Base-by-base conservation (phyloP, 2,329 filamentous ascomycete species). In the Gnomoniopsis sp. region DNA sequence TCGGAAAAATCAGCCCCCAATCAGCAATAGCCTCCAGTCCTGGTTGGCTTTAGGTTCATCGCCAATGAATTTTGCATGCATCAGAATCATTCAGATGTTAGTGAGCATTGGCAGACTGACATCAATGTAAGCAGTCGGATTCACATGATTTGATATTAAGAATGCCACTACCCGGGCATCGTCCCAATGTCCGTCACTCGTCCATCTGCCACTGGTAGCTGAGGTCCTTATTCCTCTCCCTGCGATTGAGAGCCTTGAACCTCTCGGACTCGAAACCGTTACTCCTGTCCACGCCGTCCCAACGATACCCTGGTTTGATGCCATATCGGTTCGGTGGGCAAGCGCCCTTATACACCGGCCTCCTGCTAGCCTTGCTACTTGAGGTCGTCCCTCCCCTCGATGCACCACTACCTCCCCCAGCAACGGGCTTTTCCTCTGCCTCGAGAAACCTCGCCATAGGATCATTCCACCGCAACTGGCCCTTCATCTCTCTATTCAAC, bases 121-220 rank as follows among this genome's bases (percentile, higher is more conserved):
- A 8, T 8, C 26, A 30, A n/a, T 41, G 17, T n/a, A 14, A 41
- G 36, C 12, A 41, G 14, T 41, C 36, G 36, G 36, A 12, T 41
- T 4, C 14, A 11, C 8, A 41, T 12, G 17, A 14, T 41, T 1
- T n/a, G 8, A 12, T 41, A n/a, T 41, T 4, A 41, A 41, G 14
- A 41, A 15, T 41, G 36, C 33, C 48, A 14, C 17, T 10, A n/a
- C 26, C 33, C 36, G 6, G n/a, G 38, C n/a, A 19, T 46, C 6
- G 21, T 14, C 11, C 4, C 50, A 30, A 43, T 41, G 34, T n/a
- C 60, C 67, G 55, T 71, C 81, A 95, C 73, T 92, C 90, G 75
- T 97, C 95, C 88, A 96, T 95, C 79, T 97, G 91, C 95, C 93
- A 99, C 34, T 89, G 86, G 73, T 97, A 98, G 67, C 93, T 87